Evolutionary conservation across 164 flowering plant genomes (phyloP).

Genomic region (Tetracentron sinense): DNA sequence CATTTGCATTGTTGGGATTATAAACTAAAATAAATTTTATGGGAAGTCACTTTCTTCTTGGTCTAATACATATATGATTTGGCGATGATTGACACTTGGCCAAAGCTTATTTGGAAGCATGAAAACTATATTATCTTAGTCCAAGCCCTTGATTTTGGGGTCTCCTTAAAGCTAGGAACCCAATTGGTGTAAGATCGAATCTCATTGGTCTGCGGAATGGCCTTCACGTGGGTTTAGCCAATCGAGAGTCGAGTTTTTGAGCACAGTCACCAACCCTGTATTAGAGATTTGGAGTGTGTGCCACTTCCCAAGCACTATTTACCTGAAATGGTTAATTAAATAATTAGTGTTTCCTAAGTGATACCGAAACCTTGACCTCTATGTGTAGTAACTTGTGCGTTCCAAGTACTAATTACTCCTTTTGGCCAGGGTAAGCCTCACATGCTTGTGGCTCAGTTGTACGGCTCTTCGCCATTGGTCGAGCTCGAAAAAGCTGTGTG

Average conservation of each 20-base stretch:
- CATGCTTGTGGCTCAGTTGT: constrained; percentile 3
- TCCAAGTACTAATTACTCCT: neutral
- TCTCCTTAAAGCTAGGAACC: neutral
- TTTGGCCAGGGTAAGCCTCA: neutral
- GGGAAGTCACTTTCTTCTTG: neutral
- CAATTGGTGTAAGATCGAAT: too few species aligned
- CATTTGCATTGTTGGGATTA: neutral
- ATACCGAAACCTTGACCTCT: constrained; percentile 5
- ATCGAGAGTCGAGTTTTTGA: neutral
- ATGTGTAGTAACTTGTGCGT: neutral
- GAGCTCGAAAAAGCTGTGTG: constrained; percentile 12
- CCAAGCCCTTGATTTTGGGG: constrained; percentile 4
- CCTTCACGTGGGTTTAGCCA: constrained; percentile 14
- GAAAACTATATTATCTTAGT: neutral
- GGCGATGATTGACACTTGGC: constrained; percentile 39
- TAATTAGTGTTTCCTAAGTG: neutral
- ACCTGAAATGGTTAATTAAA: too few species aligned
- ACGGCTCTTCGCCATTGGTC: constrained; percentile 9
- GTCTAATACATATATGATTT: too few species aligned
- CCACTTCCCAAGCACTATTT: neutral
- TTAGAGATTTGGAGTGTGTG: too few species aligned
- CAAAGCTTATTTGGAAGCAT: constrained; percentile 16
- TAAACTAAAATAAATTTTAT: neutral
- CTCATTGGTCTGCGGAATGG: neutral
- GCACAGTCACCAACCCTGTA: neutral